phyloP scores from a whole-genome alignment of 805 yeast species.

The Myxozyma mucilagina region DNA sequence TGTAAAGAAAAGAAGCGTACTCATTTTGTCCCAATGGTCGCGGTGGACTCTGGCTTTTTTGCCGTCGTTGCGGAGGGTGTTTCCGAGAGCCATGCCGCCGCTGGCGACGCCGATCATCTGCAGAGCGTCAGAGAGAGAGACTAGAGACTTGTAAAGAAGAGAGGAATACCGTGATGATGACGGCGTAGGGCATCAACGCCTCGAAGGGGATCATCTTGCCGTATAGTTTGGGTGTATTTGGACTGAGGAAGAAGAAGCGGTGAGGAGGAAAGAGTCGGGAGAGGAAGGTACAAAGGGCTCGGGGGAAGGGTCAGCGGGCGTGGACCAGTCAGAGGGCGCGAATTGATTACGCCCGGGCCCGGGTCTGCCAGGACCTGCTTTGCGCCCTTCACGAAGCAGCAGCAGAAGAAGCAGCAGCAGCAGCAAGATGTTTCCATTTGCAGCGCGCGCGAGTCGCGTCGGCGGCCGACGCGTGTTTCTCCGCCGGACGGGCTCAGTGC shows the following conservation, averaged over 20 bases:
- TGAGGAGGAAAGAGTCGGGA: background rate
- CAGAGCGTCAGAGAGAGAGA: background rate
- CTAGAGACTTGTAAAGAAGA: background rate
- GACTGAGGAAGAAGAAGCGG: background rate
- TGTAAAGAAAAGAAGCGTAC: constrained; percentile 2
- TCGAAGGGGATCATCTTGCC: constrained; percentile 77
- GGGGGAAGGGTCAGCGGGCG: too few species aligned
- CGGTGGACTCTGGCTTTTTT: constrained; percentile 36
- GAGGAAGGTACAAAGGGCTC: too few species aligned
- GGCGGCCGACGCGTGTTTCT: background rate
- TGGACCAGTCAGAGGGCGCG: too few species aligned
- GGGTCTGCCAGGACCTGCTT: too few species aligned
- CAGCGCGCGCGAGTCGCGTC: background rate
- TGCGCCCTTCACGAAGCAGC: too few species aligned
- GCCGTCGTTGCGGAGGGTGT: constrained; percentile 50
- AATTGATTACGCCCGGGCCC: too few species aligned
- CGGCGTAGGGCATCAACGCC: constrained; percentile 62
- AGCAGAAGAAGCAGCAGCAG: background rate
- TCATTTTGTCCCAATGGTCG: constrained; percentile 29
- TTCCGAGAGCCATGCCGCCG: constrained; percentile 49
- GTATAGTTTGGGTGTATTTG: background rate
- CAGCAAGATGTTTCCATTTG: background rate
- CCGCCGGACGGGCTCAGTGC: constrained; percentile 5
- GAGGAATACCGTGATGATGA: constrained; percentile 52
- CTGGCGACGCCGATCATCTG: constrained; percentile 48